Conservation (phyloP, 345 rosid genomes). For the Ricinus communis region DNA sequence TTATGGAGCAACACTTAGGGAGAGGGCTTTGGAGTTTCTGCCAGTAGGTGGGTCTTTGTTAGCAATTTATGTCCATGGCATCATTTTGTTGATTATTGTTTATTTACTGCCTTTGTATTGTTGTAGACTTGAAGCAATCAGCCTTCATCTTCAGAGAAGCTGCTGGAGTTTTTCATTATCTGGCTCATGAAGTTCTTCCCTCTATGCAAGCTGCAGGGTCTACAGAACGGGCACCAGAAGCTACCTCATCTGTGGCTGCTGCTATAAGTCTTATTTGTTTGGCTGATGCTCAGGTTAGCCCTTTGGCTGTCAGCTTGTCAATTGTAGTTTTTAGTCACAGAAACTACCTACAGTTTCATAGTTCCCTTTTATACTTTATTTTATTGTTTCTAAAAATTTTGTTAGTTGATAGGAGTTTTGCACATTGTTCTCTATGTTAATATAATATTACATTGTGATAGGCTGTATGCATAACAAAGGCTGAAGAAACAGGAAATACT, state of each 20-base stretch:
- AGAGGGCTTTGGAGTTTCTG: slow-evolving; percentile 63
- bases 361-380: slow-evolving; percentile 7
- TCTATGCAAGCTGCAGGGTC: slow-evolving; percentile 38
- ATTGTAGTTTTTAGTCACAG: neutral
- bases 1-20: slow-evolving; percentile 58
- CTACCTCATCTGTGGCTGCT: slow-evolving; percentile 46
- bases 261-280: slow-evolving; percentile 67
- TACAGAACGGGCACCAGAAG: slow-evolving; percentile 59
- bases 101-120: slow-evolving; percentile 9
- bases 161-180: slow-evolving; percentile 65
- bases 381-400: too few species aligned
- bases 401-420: neutral
- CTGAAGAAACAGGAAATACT: slow-evolving; percentile 60
- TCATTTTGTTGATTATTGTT: slow-evolving; percentile 1
- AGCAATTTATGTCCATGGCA: neutral
- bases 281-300: slow-evolving; percentile 83
- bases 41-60: slow-evolving; percentile 44
- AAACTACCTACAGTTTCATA: neutral
- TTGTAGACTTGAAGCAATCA: slow-evolving; percentile 55
- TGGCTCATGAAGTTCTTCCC: slow-evolving; percentile 56
- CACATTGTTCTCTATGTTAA: slow-evolving; percentile 7
- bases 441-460: slow-evolving; percentile 19
- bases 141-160: slow-evolving; percentile 72
- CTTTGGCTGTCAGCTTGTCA: neutral
- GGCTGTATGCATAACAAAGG: slow-evolving; percentile 61